Evolutionary conservation across 2,329 filamentous ascomycete genomes (phyloP), one percentile per base, ranked within the genome.

Genomic region (Pezicula carpinea): DNA sequence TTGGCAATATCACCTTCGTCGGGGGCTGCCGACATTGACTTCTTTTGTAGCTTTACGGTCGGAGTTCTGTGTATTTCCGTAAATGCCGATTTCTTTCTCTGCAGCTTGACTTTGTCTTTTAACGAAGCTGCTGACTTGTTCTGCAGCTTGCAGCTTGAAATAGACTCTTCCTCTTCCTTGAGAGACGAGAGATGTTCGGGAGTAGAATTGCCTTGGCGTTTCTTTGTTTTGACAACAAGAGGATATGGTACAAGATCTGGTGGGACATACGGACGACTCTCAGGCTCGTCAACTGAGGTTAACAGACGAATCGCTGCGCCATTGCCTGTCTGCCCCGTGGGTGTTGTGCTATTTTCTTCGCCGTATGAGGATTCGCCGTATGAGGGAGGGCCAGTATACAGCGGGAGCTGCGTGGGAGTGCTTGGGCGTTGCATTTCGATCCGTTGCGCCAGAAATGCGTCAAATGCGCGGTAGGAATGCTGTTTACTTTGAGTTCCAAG

Each of bases 231-330:
- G 29, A 53, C 43, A 55, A 52, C 43, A 22, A 57, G 49, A 51
- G 53, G 55, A 43, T 40, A 51, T 34, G 52, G 55, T 21, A 56
- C 29, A 39, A 51, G 53, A 44, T 56, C 50, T 49, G 46, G 59
- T 53, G 55, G 54, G 68, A 83, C 80, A 70, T 83, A 83, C 79
- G 75, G 70, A 61, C 70, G 67, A 47, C 59, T 57, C 53, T 71
- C 66, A 26, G 74, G 66, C 39, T 82, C 79, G 59, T 83, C 80
- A 63, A 80, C 72, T 6, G 79, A 82, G 44, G 80, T 83, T 66
- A 85, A 68, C 57, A 85, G 68, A 58, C 81, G 74, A 46, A 84
- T 74, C 51, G 73, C 76, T 29, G 79, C 73, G 38, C 72, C 65
- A 59, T 75, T 76, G 38, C 46, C 50, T 32, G 64, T 58, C 47